phyloP scores from a whole-genome alignment of 2,329 filamentous ascomycete genomes.

The Aspergillus persii region DNA sequence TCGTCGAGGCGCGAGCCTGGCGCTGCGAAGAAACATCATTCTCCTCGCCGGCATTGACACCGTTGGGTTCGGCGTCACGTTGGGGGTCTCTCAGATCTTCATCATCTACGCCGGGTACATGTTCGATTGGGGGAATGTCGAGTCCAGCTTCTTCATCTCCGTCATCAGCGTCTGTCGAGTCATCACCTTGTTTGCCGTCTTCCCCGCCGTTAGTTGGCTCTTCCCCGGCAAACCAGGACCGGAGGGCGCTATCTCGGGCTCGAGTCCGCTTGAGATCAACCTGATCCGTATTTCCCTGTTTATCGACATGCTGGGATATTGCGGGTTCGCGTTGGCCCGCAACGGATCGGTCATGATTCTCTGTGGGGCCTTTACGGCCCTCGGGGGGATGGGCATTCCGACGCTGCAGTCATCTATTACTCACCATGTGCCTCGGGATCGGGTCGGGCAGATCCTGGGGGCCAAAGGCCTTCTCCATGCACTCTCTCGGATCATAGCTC shows the following conservation, averaged over 20 bases:
- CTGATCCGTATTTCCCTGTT: slow-evolving; percentile 72
- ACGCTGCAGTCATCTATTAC: slow-evolving; percentile 81
- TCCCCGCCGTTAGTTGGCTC: slow-evolving; percentile 74
- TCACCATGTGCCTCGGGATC: slow-evolving; percentile 82
- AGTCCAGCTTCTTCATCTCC: slow-evolving; percentile 78
- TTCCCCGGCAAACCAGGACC: slow-evolving; percentile 53
- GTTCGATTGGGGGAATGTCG: slow-evolving; percentile 79
- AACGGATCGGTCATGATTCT: slow-evolving; percentile 64
- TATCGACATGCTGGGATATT: slow-evolving; percentile 72
- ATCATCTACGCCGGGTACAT: slow-evolving; percentile 78
- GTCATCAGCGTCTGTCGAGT: slow-evolving; percentile 76
- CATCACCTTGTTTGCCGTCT: slow-evolving; percentile 67
- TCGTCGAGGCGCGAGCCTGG: slow-evolving; percentile 58
- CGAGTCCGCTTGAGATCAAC: slow-evolving; percentile 73
- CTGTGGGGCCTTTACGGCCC: slow-evolving; percentile 68
- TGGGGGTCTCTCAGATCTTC: slow-evolving; percentile 77
- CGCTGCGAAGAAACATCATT: slow-evolving; percentile 76
- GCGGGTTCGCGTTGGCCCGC: slow-evolving; percentile 69
- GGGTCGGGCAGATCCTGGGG: slow-evolving; percentile 82
- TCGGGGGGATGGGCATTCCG: slow-evolving; percentile 82
- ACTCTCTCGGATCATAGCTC: slow-evolving; percentile 72
- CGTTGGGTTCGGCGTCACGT: slow-evolving; percentile 74
- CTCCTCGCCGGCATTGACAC: slow-evolving; percentile 78
- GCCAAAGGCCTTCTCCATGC: slow-evolving; percentile 84
- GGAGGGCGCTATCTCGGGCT: slow-evolving; percentile 58